These are phyloP conservation scores for Actinomucor elegans DNA, from an alignment of 371 early-diverging fungal species.

Conservation along the genomic window DNA sequence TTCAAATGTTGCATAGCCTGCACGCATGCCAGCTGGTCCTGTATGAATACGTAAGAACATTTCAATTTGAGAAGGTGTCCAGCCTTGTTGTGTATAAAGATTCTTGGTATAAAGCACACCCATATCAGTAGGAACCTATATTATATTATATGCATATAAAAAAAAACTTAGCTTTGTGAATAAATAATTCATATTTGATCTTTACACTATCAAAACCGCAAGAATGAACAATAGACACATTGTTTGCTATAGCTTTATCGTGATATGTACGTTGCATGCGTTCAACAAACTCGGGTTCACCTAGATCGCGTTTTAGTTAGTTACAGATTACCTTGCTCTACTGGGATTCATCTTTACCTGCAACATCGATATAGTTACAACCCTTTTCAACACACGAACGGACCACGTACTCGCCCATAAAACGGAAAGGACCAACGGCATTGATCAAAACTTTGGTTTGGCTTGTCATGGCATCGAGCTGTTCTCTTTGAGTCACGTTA, in stretches of 20 bases:
- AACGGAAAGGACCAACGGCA: conserved; percentile 86
- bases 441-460: conserved; percentile 71
- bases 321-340: background rate
- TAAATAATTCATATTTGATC: no score
- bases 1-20: conserved; percentile 62
- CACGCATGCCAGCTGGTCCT: conserved; percentile 55
- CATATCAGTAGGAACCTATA: conserved; percentile 61
- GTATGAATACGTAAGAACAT: conserved; percentile 59
- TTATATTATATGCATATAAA: no score
- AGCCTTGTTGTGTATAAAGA: conserved; percentile 38
- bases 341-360: conserved; percentile 26
- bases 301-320: conserved; percentile 27
- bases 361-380: conserved; percentile 89
- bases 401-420: conserved; percentile 81
- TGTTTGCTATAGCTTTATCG: conserved; percentile 64
- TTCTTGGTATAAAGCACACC: conserved; percentile 60
- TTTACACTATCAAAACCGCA: conserved; percentile 91
- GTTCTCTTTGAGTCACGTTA: conserved; percentile 52
- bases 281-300: conserved; percentile 79
- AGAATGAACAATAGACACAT: conserved; percentile 73
- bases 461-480: conserved; percentile 54
- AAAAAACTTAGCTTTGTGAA: no score
- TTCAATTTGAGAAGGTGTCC: conserved; percentile 57
- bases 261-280: conserved; percentile 72
- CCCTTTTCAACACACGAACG: conserved; percentile 76